Conservation (phyloP, 306 rosid species). For the Lupinus albus region DNA sequence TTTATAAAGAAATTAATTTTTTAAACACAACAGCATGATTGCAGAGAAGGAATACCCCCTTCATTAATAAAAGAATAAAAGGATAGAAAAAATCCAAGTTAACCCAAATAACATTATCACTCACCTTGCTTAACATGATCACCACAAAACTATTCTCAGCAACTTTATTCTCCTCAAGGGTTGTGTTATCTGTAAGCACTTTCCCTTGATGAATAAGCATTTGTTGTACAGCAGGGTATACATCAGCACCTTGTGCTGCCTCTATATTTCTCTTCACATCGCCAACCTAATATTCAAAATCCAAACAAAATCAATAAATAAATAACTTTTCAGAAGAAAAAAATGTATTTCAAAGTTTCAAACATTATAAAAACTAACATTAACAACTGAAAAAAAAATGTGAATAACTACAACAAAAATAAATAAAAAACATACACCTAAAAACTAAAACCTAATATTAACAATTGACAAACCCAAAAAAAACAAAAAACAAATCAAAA, state of each 20-base stretch:
- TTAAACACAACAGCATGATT: not conserved
- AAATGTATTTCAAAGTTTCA: no score
- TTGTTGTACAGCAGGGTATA: constrained; percentile 76
- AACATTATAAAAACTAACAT: no score
- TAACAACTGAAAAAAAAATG: no score
- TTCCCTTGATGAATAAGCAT: constrained; percentile 89
- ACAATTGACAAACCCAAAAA: not conserved
- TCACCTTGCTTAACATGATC: constrained; percentile 76
- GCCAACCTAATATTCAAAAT: constrained; percentile 48
- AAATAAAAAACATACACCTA: no score
- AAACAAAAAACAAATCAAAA: not conserved
- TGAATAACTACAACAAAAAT: no score
- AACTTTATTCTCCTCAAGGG: constrained; percentile 73
- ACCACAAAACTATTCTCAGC: constrained; percentile 77
- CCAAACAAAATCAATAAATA: not conserved
- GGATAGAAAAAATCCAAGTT: not conserved
- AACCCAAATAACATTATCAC: constrained; percentile 41
- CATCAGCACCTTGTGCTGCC: constrained; percentile 58
- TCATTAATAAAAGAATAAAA: no score
- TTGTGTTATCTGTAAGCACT: constrained; percentile 70
- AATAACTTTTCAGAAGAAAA: not conserved
- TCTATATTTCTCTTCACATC: constrained; percentile 77
- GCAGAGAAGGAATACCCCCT: not conserved
- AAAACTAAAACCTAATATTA: constrained; percentile 45
- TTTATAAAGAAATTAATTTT: no score